Base-by-base conservation (phyloP, 2,329 filamentous ascomycete genomes). In the Zelopaecilomyces penicillatus region DNA sequence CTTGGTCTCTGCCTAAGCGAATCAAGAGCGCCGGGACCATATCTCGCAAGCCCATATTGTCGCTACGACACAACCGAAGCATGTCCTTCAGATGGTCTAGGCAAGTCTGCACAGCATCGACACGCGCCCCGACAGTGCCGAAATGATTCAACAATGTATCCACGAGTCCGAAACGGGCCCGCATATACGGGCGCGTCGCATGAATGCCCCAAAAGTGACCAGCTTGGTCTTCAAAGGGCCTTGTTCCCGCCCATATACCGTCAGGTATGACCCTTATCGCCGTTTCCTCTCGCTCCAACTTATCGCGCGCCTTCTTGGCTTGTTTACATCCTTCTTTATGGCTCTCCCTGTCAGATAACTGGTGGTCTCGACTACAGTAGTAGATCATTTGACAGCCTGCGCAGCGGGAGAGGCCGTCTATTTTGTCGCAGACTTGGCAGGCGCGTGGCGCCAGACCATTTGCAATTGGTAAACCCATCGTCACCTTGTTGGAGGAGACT, bases 1-100 rank as follows among this genome's bases (percentile, higher is more conserved):
- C 70, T 52, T 77, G 72, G 45, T 78, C 73, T 36, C 54, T 59
- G 19, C 64, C 64, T 5, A 78, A 60, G 3, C 72, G 66, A 10
- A 79, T 52, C 44, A 68, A 62, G 7, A 72, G 36, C 0, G 53
- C 49, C 0, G 75, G 73, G 0, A 71, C 46, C 0, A 68, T 19
- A 12, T 64, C 37, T 1, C 71, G 63, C 3, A 73, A 12, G 0
- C 66, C 65, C 60, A 73, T 58, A 46, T 69, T 68, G 50, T 77
- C 73, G 8, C 49, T 6, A 3, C 67, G 64, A 47, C 61, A 64
- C 1, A 76, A 59, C 1, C 62, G 60, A 35, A 76, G 43, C 61
- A 75, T 65, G 40, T 71, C 70, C 39, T 59, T 49, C 1, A 68
- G 43, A 49, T 73, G 63, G 1, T 65, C 62, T 3, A 73, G 53